phyloP scores from a whole-genome alignment of 2,329 filamentous ascomycete species.

The Verticillium klebahnii region DNA sequence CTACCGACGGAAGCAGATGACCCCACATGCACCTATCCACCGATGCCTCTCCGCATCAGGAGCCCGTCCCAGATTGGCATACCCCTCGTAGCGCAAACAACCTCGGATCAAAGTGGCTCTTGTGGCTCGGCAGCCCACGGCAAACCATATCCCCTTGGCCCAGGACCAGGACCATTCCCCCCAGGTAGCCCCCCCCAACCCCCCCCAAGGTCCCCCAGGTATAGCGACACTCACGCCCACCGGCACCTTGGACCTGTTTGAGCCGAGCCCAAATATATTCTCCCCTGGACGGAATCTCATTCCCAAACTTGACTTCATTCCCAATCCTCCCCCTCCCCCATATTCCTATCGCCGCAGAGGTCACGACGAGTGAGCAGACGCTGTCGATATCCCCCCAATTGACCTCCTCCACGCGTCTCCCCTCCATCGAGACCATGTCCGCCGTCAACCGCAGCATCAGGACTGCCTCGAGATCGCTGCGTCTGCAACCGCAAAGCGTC shows the following conservation, averaged over 20 bases:
- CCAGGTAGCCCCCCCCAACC: background rate
- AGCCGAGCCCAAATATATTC: conserved; percentile 2
- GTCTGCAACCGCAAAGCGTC: conserved; percentile 35
- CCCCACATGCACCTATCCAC: background rate
- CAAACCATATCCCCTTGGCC: conserved; percentile 8
- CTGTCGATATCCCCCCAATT: conserved; percentile 6
- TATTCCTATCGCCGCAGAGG: background rate
- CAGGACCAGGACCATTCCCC: background rate
- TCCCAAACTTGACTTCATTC: background rate
- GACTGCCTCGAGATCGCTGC: conserved; percentile 50
- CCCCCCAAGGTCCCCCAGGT: background rate
- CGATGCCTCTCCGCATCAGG: background rate
- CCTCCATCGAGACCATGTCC: conserved; percentile 37
- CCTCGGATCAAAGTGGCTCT: conserved; percentile 14
- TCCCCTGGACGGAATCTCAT: conserved; percentile 1
- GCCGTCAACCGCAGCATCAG: conserved; percentile 50
- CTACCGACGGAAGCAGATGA: background rate
- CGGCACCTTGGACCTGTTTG: background rate
- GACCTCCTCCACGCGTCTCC: conserved; percentile 5
- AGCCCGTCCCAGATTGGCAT: background rate
- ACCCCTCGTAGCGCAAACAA: conserved; percentile 5
- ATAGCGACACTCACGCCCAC: background rate
- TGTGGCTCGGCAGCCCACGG: conserved; percentile 13
- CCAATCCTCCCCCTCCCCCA: background rate
- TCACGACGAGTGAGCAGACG: background rate